Evolutionary conservation across 2,329 filamentous ascomycete genomes (phyloP).

Genomic region (Botrytis deweyae): DNA sequence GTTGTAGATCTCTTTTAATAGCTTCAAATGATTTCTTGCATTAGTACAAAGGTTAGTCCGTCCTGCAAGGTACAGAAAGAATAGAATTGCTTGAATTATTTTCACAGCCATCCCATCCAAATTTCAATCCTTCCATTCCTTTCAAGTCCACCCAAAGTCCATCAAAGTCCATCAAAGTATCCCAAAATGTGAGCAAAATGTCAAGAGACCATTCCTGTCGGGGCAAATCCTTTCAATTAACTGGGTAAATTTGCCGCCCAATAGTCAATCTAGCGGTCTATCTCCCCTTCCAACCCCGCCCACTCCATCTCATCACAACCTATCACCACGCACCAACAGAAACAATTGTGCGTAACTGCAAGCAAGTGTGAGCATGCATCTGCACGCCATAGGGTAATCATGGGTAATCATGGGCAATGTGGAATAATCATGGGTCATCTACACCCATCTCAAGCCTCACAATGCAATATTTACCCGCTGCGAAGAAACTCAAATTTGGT

Average conservation of each 20-base stretch:
- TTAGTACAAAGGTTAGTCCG: not conserved
- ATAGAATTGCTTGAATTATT: not conserved
- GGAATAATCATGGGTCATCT: slow-evolving; percentile 11
- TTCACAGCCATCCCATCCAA: slow-evolving; percentile 8
- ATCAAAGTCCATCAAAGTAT: not conserved
- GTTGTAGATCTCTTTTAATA: not conserved
- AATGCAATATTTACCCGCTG: slow-evolving; percentile 21
- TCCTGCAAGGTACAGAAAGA: slow-evolving; percentile 7
- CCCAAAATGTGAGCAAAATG: not conserved
- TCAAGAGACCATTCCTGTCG: not conserved
- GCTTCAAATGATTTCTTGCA: not conserved
- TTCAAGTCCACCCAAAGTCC: not conserved
- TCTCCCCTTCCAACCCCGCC: not conserved
- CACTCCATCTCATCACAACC: slow-evolving; percentile 15
- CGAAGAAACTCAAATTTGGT: slow-evolving; percentile 1
- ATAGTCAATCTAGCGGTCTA: slow-evolving; percentile 9
- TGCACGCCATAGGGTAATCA: not conserved
- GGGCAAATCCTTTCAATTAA: slow-evolving; percentile 5
- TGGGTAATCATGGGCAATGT: slow-evolving; percentile 6
- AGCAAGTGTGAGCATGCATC: slow-evolving; percentile 3
- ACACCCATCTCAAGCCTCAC: slow-evolving; percentile 14
- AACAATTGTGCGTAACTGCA: not conserved
- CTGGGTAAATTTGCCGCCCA: slow-evolving; percentile 21
- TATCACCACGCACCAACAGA: slow-evolving; percentile 20
- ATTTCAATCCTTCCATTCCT: slow-evolving; percentile 12